A percentile compares a stretch with the other conserved stretches of the same genome.
Evolutionary conservation across 139 green algal genomes (phyloP).

Genomic region (Chlorella vulgaris): DNA sequence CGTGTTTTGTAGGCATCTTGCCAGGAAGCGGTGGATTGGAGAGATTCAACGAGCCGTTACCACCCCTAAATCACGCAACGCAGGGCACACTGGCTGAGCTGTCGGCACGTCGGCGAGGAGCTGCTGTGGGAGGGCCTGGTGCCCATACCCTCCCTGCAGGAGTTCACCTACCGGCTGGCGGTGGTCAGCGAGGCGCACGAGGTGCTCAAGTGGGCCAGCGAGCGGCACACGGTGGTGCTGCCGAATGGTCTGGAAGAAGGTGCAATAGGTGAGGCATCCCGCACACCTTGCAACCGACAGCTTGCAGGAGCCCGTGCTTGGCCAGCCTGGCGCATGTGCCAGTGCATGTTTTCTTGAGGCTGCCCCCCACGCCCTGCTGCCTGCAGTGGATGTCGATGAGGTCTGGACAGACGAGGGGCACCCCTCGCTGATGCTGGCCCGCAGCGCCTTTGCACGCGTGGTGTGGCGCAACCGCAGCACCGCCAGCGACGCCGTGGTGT

Average conservation of each 20-base stretch:
- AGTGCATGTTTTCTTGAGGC: too few species aligned
- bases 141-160: constrained; percentile 50
- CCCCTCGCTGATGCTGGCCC: constrained; percentile 60
- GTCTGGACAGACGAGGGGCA: constrained; percentile 55
- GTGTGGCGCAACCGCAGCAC: constrained; percentile 31
- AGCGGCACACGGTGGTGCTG: constrained; percentile 48
- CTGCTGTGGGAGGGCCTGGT: constrained; percentile 76
- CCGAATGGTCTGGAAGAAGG: constrained; percentile 53
- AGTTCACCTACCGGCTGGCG: constrained; percentile 68
- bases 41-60: too few species aligned
- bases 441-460: constrained; percentile 70
- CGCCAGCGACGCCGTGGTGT: neutral
- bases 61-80: neutral
- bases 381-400: constrained; percentile 29
- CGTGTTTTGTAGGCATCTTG: too few species aligned
- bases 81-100: constrained; percentile 48
- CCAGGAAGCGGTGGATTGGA: too few species aligned
- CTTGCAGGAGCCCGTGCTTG: too few species aligned
- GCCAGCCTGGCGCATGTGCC: too few species aligned
- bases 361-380: too few species aligned
- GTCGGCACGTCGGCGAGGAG: constrained; percentile 59
- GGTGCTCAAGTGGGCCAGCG: constrained; percentile 54
- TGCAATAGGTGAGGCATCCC: constrained; percentile 44
- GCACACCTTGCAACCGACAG: too few species aligned
- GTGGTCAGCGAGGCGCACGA: constrained; percentile 43